These are phyloP conservation scores for Flaveria trinervia DNA, from an alignment of 129 eudicot species.

Conservation along the genomic window DNA sequence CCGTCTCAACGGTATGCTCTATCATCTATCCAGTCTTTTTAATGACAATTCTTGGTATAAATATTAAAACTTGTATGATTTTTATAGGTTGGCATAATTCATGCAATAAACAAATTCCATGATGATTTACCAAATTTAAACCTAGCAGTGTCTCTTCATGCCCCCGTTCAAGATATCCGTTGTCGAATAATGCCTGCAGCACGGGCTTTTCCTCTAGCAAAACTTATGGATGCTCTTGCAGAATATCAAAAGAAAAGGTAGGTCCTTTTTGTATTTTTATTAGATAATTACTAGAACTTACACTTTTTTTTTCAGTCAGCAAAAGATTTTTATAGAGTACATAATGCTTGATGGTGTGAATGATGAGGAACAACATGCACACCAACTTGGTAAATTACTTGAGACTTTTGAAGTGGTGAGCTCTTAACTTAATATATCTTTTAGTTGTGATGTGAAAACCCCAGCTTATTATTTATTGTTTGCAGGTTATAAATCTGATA, in stretches of 20 bases:
- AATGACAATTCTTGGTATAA: constrained; percentile 3
- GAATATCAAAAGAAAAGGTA: constrained; percentile 85
- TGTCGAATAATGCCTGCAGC: constrained; percentile 99
- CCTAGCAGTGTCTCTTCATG: constrained; percentile 96
- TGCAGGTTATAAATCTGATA: constrained; percentile 88
- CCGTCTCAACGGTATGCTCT: constrained; percentile 80
- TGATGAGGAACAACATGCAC: constrained; percentile 92
- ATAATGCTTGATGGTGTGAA: constrained; percentile 98
- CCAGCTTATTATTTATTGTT: constrained; percentile 15
- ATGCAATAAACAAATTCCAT: constrained; percentile 85
- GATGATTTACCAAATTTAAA: constrained; percentile 75
- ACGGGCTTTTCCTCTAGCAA: constrained; percentile 89
- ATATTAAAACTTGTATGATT: neutral
- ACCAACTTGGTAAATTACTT: constrained; percentile 87
- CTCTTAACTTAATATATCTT: neutral
- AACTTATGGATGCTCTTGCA: constrained; percentile 76
- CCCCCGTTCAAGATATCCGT: constrained; percentile 94
- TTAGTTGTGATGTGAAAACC: neutral
- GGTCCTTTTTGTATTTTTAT: neutral
- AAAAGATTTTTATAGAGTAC: constrained; percentile 89
- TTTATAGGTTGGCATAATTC: constrained; percentile 87
- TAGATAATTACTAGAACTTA: constrained; percentile 24
- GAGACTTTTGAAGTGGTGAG: constrained; percentile 91
- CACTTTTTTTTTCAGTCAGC: constrained; percentile 63
- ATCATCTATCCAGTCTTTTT: constrained; percentile 20